Evolutionary conservation across 1,139 yeast species (phyloP).

Genomic region (Kodamaea sp.): DNA sequence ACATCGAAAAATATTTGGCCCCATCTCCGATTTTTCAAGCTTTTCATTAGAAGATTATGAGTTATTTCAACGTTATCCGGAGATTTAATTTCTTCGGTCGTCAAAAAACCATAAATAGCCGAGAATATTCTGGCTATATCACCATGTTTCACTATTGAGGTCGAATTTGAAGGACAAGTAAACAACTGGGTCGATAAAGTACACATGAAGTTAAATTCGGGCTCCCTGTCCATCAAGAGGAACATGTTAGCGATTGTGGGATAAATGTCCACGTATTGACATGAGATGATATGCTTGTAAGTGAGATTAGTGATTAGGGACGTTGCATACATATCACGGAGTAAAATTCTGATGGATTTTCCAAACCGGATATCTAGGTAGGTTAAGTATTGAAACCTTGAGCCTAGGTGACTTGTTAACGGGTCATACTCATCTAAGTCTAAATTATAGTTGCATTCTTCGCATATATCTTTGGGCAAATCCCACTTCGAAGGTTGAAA

Average conservation of each 20-base stretch:
- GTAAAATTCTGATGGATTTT: conserved; percentile 59
- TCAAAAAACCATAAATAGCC: conserved; percentile 63
- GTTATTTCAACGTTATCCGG: conserved; percentile 46
- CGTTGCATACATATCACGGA: conserved; percentile 71
- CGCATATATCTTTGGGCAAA: conserved; percentile 41
- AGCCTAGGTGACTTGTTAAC: conserved; percentile 48
- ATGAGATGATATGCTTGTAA: conserved; percentile 62
- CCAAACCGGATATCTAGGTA: conserved; percentile 73
- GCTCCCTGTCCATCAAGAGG: conserved; percentile 73
- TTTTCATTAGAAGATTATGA: conserved; percentile 43
- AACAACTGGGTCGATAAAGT: conserved; percentile 82
- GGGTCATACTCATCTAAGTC: conserved; percentile 28
- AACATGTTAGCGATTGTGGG: conserved; percentile 77
- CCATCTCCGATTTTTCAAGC: conserved; percentile 77
- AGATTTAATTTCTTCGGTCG: conserved; percentile 54
- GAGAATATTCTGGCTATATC: conserved; percentile 69
- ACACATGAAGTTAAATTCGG: conserved; percentile 76
- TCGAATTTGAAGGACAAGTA: conserved; percentile 79
- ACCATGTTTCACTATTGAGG: conserved; percentile 67
- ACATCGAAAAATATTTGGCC: conserved; percentile 85
- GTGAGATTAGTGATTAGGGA: conserved; percentile 67
- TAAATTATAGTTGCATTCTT: conserved; percentile 47
- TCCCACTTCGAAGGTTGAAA: conserved; percentile 43
- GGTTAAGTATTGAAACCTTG: conserved; percentile 76
- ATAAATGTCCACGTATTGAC: conserved; percentile 82